These are phyloP conservation scores for Aspergillus sp. DNA, from an alignment of 2,329 filamentous ascomycete species.

Conservation along the genomic window DNA sequence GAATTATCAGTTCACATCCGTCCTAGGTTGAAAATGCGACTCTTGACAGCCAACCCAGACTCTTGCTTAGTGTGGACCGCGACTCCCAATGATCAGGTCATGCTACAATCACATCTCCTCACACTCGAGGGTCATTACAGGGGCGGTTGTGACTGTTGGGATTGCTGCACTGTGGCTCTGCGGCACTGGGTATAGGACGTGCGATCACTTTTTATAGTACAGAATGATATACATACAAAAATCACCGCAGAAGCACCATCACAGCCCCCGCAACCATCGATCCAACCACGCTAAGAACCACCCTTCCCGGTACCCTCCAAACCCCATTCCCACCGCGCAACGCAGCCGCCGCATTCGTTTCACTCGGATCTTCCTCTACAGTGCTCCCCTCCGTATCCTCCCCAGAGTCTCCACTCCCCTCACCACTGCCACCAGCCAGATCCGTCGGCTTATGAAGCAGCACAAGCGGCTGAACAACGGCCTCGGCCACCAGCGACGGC, in stretches of 20 bases:
- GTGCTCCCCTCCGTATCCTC: background rate
- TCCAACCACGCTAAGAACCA: background rate
- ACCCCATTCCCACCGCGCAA: background rate
- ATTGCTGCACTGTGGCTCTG: too few relatives aligned
- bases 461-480: background rate
- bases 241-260: background rate
- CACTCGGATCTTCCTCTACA: background rate
- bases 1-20: too few relatives aligned
- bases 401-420: background rate
- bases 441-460: background rate
- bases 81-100: too few relatives aligned
- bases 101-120: too few relatives aligned
- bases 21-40: too few relatives aligned
- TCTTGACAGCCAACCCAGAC: too few relatives aligned
- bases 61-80: too few relatives aligned
- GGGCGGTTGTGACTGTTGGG: too few relatives aligned
- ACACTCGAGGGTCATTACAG: too few relatives aligned
- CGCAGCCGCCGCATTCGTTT: background rate
- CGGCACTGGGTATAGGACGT: too few relatives aligned
- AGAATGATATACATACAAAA: too few relatives aligned
- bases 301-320: background rate
- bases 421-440: background rate
- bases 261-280: background rate
- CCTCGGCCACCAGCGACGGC: background rate
- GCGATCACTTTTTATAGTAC: too few relatives aligned